phyloP scores from a whole-genome alignment of 2,329 filamentous ascomycete species.

The Chaetomiaceae sp. region DNA sequence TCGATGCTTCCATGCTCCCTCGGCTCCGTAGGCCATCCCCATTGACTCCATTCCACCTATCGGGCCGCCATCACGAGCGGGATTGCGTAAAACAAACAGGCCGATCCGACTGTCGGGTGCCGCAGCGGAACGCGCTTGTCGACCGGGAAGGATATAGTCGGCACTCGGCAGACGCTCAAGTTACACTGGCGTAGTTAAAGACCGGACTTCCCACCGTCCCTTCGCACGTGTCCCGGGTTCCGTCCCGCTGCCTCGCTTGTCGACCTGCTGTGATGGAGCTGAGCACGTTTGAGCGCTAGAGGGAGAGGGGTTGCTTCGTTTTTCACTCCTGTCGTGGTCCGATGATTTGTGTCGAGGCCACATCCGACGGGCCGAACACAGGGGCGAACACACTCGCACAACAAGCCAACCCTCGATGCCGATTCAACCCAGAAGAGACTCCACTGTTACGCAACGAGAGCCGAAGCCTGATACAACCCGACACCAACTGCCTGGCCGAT shows the following conservation, averaged over 20 bases:
- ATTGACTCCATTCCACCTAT: background rate
- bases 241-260: background rate
- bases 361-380: slow-evolving; percentile 14
- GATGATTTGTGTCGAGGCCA: background rate
- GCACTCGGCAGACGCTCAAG: too few species aligned
- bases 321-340: background rate
- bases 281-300: too few species aligned
- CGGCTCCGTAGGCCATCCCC: too few species aligned
- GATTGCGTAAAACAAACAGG: slow-evolving; percentile 5
- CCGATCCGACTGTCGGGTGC: background rate
- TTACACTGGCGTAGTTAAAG: slow-evolving; percentile 8
- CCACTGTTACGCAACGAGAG: too few species aligned
- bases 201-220: background rate
- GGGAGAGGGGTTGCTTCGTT: background rate
- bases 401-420: background rate
- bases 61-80: background rate
- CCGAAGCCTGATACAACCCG: too few species aligned
- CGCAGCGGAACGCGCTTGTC: background rate
- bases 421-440: background rate
- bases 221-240: background rate
- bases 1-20: background rate
- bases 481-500: background rate
- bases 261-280: too few species aligned
- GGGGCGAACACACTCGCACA: too few species aligned
- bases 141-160: too few species aligned